Percentiles rank a stretch among this genome's conserved stretches.
phyloP scores from a whole-genome alignment of 495 filamentous ascomycete species.

The Evansstolkia leycettana region DNA sequence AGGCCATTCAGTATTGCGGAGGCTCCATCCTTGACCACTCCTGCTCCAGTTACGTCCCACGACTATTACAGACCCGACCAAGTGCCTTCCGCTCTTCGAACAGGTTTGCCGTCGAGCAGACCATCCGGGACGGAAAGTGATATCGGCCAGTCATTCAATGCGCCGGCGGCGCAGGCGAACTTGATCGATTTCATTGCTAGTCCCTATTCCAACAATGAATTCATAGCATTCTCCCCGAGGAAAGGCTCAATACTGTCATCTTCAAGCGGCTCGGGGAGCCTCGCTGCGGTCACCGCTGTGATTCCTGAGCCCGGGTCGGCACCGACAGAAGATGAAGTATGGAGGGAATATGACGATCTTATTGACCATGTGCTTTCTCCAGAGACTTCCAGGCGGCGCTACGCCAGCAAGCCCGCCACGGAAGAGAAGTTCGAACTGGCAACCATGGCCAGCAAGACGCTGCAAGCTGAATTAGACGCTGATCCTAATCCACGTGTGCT shows the following conservation, averaged over 20 bases:
- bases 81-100: slow-evolving; percentile 15
- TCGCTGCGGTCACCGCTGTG: slow-evolving; percentile 46
- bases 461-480: slow-evolving; percentile 26
- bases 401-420: slow-evolving; percentile 4
- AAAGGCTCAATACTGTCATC: slow-evolving; percentile 58
- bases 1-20: slow-evolving; percentile 53
- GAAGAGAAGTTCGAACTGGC: slow-evolving; percentile 24
- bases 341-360: slow-evolving; percentile 89
- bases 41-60: slow-evolving; percentile 4
- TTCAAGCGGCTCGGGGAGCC: slow-evolving; percentile 56
- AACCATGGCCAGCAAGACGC: slow-evolving; percentile 28
- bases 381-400: slow-evolving; percentile 15
- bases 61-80: slow-evolving; percentile 9
- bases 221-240: slow-evolving; percentile 59
- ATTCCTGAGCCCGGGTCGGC: slow-evolving; percentile 44
- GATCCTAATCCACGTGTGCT: slow-evolving; percentile 3
- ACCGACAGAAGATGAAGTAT: slow-evolving; percentile 74
- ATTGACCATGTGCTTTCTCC: slow-evolving; percentile 60
- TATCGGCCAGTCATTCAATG: slow-evolving; percentile 26
- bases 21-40: slow-evolving; percentile 15
- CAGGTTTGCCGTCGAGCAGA: slow-evolving; percentile 9
- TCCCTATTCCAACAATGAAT: slow-evolving; percentile 37
- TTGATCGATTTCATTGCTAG: slow-evolving; percentile 27
- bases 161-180: slow-evolving; percentile 17
- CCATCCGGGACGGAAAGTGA: slow-evolving; percentile 14